phyloP scores from a whole-genome alignment of 2,329 filamentous ascomycete species.

The Thielaviopsis punctulata region DNA sequence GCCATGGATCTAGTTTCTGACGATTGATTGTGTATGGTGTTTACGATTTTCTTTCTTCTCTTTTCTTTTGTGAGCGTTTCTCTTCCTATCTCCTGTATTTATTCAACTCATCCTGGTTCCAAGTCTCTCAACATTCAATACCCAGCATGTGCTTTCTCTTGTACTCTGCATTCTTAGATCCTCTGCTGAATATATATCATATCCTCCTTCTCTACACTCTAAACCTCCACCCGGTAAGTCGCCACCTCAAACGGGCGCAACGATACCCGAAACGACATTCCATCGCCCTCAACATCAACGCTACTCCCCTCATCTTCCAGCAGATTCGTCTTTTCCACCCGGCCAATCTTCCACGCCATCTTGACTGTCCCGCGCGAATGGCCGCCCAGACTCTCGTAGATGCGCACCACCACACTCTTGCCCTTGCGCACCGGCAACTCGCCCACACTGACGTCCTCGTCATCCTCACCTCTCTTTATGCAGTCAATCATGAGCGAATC shows the following conservation, averaged over 20 bases:
- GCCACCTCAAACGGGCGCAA: conserved; percentile 74
- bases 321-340: conserved; percentile 67
- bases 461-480: conserved; percentile 84
- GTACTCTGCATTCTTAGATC: too few relatives aligned
- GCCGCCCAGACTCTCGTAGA: conserved; percentile 83
- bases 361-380: conserved; percentile 53
- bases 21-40: conserved; percentile 21
- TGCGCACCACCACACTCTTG: conserved; percentile 61
- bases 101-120: not conserved
- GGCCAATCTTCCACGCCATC: conserved; percentile 53
- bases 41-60: conserved; percentile 7
- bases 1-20: conserved; percentile 52
- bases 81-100: not conserved
- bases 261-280: conserved; percentile 40
- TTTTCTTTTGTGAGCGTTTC: not conserved
- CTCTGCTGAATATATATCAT: too few relatives aligned
- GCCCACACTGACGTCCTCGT: conserved; percentile 50
- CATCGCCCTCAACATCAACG: conserved; percentile 35
- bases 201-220: too few relatives aligned
- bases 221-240: conserved; percentile 50
- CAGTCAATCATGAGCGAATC: conserved; percentile 65
- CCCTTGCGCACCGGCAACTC: conserved; percentile 50
- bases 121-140: not conserved
- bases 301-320: conserved; percentile 78
- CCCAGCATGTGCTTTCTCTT: conserved; percentile 8